Conservation (phyloP, 1,284 basidiomycete genomes). For the Kwoniella shivajii region DNA sequence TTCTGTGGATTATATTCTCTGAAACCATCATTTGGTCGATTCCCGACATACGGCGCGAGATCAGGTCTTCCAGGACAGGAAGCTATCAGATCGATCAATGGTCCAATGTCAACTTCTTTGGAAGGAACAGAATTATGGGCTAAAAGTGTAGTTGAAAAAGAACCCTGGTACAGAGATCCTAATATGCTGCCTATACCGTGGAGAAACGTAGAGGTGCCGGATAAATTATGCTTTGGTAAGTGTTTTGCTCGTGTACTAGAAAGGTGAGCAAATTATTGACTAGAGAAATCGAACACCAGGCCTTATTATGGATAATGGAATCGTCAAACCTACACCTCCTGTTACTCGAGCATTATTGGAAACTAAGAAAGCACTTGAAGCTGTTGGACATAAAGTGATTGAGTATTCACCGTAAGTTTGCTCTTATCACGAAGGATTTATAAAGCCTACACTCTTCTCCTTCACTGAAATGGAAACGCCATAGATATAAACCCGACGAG, state of each 20-base stretch:
- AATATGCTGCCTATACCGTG: slow-evolving; percentile 65
- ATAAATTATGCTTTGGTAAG: slow-evolving; percentile 63
- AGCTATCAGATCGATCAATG: slow-evolving; percentile 69
- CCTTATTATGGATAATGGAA: slow-evolving; percentile 60
- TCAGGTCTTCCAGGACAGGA: slow-evolving; percentile 72
- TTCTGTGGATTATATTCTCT: slow-evolving; percentile 70
- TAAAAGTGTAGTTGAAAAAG: slow-evolving; percentile 55
- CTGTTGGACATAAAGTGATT: slow-evolving; percentile 65
- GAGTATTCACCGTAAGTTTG: slow-evolving; percentile 45
- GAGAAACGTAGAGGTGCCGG: slow-evolving; percentile 64
- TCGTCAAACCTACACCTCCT: slow-evolving; percentile 70
- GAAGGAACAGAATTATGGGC: slow-evolving; percentile 66
- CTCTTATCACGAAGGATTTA: neutral
- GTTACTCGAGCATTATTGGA: slow-evolving; percentile 65
- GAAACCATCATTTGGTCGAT: slow-evolving; percentile 68
- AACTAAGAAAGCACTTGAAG: slow-evolving; percentile 62
- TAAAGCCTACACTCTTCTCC: neutral
- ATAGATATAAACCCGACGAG: slow-evolving; percentile 23
- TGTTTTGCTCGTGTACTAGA: neutral
- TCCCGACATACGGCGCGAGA: slow-evolving; percentile 68
- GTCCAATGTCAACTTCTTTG: slow-evolving; percentile 66
- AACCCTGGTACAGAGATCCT: slow-evolving; percentile 73
- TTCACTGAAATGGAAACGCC: neutral
- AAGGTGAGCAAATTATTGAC: too few relatives aligned
- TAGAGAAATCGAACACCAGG: slow-evolving; percentile 12